Base-by-base conservation (phyloP, 1,284 basidiomycete genomes). In the Leccinum solheimii region DNA sequence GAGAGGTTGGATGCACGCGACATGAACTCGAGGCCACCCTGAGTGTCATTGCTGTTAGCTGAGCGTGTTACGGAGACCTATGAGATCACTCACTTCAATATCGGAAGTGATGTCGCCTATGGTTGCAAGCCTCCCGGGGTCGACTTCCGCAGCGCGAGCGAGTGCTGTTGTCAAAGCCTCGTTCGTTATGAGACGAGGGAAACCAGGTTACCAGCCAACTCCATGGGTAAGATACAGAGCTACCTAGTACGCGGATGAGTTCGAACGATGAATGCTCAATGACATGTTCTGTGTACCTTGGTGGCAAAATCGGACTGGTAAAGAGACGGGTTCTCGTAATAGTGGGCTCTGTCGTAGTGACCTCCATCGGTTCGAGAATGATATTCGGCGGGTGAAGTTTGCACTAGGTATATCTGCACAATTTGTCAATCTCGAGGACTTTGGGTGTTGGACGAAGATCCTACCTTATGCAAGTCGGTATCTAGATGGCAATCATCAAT, bases 151-250 rank as follows among this genome's bases (percentile, higher is more conserved):
- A 1, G 86, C 85, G 2, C 74, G 76, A 38, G 77, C 67, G 2
- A 92, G 78, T 0, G 87, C 86, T 34, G 72, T 70, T 0, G 75
- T 73, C 8, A 95, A 79, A 64, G 92, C 86, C 0, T 80, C 78
- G 38, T 84, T 91, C 1, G 85, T 85, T 82, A 97, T 87, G 8
- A 95, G 77, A 4, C 92, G 84, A 14, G 94, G 94, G 76, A 84
- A 95, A 0, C 80, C 81, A 0, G 84, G 81, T 21, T 21, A 16
- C 94, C 94, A 97, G 32, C 93, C 94, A 0, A 88, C 85, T 8
- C 93, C 94, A 66, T 97, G 94, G 0, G 91, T 93, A 3, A 93
- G 78, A 73, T 92, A 94, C 0, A 92, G 94, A 0, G 92, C 92
- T 45, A 95, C 80, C 91, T 92, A 60, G 16, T 16, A 3, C 5